phyloP scores from a whole-genome alignment of 2,329 filamentous ascomycete genomes.

The Chaetomiaceae sp. region DNA sequence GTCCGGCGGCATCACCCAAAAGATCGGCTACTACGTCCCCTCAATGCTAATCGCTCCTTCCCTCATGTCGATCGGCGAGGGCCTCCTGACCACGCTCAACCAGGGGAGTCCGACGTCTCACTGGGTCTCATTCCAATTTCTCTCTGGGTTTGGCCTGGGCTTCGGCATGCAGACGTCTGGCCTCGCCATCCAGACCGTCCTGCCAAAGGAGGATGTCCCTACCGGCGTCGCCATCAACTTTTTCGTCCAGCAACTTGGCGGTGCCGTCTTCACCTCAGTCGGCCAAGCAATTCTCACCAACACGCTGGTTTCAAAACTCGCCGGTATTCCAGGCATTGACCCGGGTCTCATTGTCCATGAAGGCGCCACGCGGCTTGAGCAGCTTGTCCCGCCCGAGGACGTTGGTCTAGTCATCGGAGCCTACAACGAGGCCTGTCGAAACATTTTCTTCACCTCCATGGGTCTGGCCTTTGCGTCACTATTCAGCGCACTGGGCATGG shows the following conservation, averaged over 20 bases:
- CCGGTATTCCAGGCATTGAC: conserved; percentile 40
- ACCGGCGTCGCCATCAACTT: conserved; percentile 53
- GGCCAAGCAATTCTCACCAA: conserved; percentile 52
- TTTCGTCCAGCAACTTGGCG: conserved; percentile 56
- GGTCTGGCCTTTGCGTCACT: conserved; percentile 53
- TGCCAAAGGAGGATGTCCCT: conserved; percentile 49
- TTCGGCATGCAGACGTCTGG: conserved; percentile 54
- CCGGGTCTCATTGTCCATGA: conserved; percentile 40
- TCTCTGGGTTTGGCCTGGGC: conserved; percentile 56
- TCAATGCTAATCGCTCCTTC: conserved; percentile 50
- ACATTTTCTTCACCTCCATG: conserved; percentile 59
- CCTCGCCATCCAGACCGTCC: conserved; percentile 53
- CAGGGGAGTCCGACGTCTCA: conserved; percentile 42
- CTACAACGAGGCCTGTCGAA: conserved; percentile 61
- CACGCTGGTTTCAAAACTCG: conserved; percentile 38
- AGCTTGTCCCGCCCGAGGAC: conserved; percentile 45
- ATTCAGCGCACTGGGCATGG: conserved; percentile 53
- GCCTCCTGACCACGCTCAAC: conserved; percentile 54
- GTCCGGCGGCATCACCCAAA: conserved; percentile 46
- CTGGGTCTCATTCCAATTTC: conserved; percentile 58
- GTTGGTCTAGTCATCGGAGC: conserved; percentile 52
- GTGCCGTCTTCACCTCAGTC: conserved; percentile 54
- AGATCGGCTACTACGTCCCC: conserved; percentile 57
- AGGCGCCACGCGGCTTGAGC: conserved; percentile 58
- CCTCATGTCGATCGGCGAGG: conserved; percentile 49